Conservation (phyloP, 176 grass and related monocot genomes). For the Hyparrhenia diplandra region DNA sequence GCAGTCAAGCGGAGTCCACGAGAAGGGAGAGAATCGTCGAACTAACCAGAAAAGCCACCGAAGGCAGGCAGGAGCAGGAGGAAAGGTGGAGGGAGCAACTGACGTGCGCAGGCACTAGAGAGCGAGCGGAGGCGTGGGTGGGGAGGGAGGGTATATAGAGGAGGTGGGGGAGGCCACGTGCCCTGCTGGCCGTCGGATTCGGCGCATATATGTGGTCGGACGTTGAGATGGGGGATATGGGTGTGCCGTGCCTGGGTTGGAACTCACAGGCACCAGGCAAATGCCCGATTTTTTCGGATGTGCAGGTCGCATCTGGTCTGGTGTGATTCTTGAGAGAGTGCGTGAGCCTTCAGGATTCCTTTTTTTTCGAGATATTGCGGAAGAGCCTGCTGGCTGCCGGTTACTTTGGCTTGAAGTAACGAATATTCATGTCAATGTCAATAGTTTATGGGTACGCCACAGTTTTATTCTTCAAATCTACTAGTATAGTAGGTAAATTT, state of each 20-base stretch:
- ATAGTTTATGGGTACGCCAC: too few relatives aligned
- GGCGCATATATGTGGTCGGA: rapidly evolving
- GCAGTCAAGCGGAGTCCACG: conserved; percentile 21
- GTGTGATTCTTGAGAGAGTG: not conserved
- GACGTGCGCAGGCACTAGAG: not conserved
- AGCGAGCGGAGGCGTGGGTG: not conserved
- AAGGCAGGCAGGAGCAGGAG: not conserved
- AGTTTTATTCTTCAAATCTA: too few relatives aligned
- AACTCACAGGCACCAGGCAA: conserved; percentile 13
- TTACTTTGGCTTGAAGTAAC: too few relatives aligned
- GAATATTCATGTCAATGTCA: too few relatives aligned
- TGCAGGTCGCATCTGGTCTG: not conserved
- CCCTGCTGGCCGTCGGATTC: not conserved
- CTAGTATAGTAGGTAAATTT: too few relatives aligned
- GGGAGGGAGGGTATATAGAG: conserved; percentile 34
- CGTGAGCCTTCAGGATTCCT: not conserved
- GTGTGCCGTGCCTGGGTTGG: not conserved
- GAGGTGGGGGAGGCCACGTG: not conserved
- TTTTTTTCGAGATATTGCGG: too few relatives aligned
- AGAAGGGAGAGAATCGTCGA: not conserved
- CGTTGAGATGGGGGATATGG: conserved; percentile 38
- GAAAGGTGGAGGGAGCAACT: not conserved
- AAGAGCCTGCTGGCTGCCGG: too few relatives aligned
- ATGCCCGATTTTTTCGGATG: not conserved
- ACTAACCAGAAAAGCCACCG: conserved; percentile 31